These are phyloP conservation scores for Goffeauzyma gilvescens DNA, from an alignment of 768 basidiomycete species.

Conservation along the genomic window DNA sequence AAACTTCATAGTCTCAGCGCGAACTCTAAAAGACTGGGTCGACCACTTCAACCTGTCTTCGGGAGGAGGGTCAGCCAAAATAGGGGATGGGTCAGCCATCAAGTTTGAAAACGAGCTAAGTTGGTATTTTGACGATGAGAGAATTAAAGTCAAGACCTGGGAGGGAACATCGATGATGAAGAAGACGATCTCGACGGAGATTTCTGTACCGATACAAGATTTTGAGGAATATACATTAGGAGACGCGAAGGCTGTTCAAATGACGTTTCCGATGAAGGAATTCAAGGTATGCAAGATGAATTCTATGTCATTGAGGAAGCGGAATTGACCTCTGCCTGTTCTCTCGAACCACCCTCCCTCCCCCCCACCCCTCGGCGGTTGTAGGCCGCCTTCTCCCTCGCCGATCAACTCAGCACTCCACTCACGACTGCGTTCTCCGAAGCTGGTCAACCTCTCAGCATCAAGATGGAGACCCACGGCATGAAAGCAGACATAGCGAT, in stretches of 20 bases:
- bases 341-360: background rate
- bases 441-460: constrained; percentile 24
- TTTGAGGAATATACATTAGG: constrained; percentile 25
- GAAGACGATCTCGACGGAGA: constrained; percentile 21
- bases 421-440: constrained; percentile 23
- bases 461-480: constrained; percentile 16
- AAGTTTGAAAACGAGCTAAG: constrained; percentile 22
- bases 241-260: constrained; percentile 15
- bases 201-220: constrained; percentile 21
- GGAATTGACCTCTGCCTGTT: constrained; percentile 1
- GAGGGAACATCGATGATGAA: constrained; percentile 14
- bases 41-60: constrained; percentile 25
- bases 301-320: background rate
- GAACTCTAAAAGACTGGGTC: constrained; percentile 25
- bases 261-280: constrained; percentile 30
- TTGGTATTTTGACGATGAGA: constrained; percentile 24
- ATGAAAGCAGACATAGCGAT: constrained; percentile 17
- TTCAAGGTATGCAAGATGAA: constrained; percentile 18
- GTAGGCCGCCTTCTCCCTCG: constrained; percentile 24
- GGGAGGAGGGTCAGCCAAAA: background rate
- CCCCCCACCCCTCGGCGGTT: background rate
- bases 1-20: constrained; percentile 19
- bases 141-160: constrained; percentile 26
- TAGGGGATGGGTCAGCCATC: background rate
- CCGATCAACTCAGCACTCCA: constrained; percentile 21